Evolutionary conservation across 1,139 yeast species (phyloP).

Genomic region (Saccharomyces hybrid): DNA sequence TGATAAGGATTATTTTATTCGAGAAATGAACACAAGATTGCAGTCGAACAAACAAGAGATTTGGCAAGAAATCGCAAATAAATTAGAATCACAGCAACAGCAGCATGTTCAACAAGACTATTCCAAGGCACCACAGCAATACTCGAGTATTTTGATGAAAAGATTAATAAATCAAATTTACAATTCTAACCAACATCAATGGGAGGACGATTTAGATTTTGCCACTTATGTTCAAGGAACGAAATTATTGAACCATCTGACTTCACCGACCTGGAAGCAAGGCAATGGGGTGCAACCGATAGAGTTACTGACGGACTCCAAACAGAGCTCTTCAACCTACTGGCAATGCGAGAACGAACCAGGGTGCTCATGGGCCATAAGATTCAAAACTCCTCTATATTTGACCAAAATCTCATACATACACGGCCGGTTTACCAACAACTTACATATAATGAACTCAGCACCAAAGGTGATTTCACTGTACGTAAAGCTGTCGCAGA

Average conservation of each 20-base stretch:
- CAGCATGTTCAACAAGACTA: slow-evolving; percentile 6
- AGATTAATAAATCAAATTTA: slow-evolving; percentile 26
- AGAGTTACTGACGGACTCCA: slow-evolving; percentile 24
- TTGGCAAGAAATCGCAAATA: slow-evolving; percentile 20
- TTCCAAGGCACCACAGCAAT: slow-evolving; percentile 15
- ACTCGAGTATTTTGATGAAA: slow-evolving; percentile 24
- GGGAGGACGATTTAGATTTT: slow-evolving; percentile 31
- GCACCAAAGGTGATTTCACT: slow-evolving; percentile 33
- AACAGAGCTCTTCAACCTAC: slow-evolving; percentile 24
- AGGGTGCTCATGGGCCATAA: slow-evolving; percentile 30
- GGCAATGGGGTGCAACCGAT: slow-evolving; percentile 26
- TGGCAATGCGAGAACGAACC: slow-evolving; percentile 30
- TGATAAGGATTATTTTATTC: slow-evolving; percentile 22
- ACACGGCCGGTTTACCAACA: slow-evolving; percentile 33
- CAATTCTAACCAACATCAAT: slow-evolving; percentile 28
- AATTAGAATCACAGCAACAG: slow-evolving; percentile 8
- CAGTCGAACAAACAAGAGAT: slow-evolving; percentile 24
- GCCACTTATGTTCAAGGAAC: slow-evolving; percentile 31
- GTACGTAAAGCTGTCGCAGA: slow-evolving; percentile 24
- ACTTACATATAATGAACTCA: slow-evolving; percentile 32
- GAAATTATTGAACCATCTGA: slow-evolving; percentile 25
- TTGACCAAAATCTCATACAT: slow-evolving; percentile 30
- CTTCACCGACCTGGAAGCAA: slow-evolving; percentile 22
- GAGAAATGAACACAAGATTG: slow-evolving; percentile 23
- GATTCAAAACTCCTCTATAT: slow-evolving; percentile 33